Evolutionary conservation across 2,329 filamentous ascomycete species (phyloP), one percentile per base, ranked within the genome.

Genomic region (Trichoderma oligosporum): DNA sequence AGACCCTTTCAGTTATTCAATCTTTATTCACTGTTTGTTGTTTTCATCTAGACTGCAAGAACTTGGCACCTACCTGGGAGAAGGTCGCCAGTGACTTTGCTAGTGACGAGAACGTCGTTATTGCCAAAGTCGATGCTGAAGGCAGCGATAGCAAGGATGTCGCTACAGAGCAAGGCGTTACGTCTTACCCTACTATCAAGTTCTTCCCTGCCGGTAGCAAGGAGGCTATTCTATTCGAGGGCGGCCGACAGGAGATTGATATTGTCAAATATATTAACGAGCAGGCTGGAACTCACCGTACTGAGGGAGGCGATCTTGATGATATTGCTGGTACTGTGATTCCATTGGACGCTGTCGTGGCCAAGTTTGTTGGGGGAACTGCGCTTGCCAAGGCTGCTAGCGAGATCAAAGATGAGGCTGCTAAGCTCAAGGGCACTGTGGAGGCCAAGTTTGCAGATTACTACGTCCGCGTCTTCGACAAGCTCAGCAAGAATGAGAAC

Each of bases 51-150:
- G 94, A 99, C 83, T 99, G 94, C 89, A 99, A 99, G 81, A 87
- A 69, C 67, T 86, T 99, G 62, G 92, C 92, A 47, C 94, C 94
- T 42, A 82, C 80, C 64, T 99, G 91, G 90, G 94, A 99, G 76
- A 84, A 83, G 52, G 78, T 97, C 62, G 93, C 94, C 61, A 79
- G 79, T 61, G 88, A 91, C 75, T 99, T 92, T 75, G 80, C 81
- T 63, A 82, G 79, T 70, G 94, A 99, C 68, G 75, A 85, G 60
- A 80, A 82, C 63, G 90, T 99, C 62, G 71, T 96, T 42, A 85
- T 99, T 68, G 94, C 91, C 73, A 97, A 99, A 80, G 88, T 99
- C 61, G 93, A 99, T 70, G 92, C 91, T 69, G 93, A 99, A 76
- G 85, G 88, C 27, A 85, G 89, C 66, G 90, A 90, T 74, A 84